phyloP scores from a whole-genome alignment of 306 rosid species.

The Cercis canadensis region DNA sequence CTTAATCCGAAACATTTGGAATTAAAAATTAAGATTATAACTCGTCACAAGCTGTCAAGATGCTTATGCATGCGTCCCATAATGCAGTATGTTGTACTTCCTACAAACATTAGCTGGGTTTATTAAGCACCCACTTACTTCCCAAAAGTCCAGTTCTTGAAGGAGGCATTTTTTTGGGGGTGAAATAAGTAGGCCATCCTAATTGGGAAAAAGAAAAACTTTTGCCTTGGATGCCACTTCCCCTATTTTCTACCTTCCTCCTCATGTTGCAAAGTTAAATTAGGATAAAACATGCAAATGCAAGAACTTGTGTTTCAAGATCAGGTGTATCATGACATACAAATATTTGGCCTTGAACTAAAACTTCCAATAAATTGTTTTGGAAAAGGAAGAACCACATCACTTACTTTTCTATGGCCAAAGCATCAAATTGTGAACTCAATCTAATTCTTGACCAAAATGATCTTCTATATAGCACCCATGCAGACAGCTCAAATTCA shows the following conservation, averaged over 20 bases:
- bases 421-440: conserved; percentile 31
- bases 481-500: conserved; percentile 33
- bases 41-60: no score
- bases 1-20: no score
- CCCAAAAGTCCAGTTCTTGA: no score
- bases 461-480: conserved; percentile 31
- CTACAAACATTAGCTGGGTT: no score
- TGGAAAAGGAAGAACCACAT: background rate
- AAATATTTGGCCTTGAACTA: conserved; percentile 25
- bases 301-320: conserved; percentile 19
- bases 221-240: conserved; percentile 9
- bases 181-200: conserved; percentile 22
- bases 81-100: no score
- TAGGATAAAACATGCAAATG: conserved; percentile 29
- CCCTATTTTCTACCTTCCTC: conserved; percentile 29
- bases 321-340: conserved; percentile 21
- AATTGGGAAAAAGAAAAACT: conserved; percentile 3
- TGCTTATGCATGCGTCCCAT: no score
- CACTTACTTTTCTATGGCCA: background rate
- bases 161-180: no score
- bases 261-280: conserved; percentile 4
- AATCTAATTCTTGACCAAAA: conserved; percentile 24
- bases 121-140: no score
- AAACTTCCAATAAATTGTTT: conserved; percentile 26
- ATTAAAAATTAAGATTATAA: no score